Conservation (phyloP, 78 protist genomes). For the Isochrysis galbana region DNA sequence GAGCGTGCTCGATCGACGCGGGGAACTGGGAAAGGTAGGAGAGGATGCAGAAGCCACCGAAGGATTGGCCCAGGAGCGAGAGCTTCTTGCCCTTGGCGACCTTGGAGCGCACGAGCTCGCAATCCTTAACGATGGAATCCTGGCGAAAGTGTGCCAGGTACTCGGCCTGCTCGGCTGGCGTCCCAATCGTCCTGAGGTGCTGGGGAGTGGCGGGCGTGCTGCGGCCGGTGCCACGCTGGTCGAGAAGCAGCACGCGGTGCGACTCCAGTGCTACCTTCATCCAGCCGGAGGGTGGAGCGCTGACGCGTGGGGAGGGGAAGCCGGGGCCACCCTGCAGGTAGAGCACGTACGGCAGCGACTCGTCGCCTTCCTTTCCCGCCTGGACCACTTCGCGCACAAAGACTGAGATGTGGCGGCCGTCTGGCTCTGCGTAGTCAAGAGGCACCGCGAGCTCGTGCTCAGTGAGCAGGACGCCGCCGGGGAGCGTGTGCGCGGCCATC, state of each 20-base stretch:
- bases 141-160: neutral
- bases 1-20: neutral
- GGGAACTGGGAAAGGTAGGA: neutral
- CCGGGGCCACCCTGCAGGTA: constrained; percentile 47
- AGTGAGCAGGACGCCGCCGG: neutral
- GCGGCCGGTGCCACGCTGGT: constrained; percentile 14
- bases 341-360: neutral
- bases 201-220: neutral
- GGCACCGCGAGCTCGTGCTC: neutral
- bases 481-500: too few species aligned
- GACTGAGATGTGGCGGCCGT: neutral
- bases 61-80: neutral
- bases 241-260: constrained; percentile 12
- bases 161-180: constrained; percentile 8
- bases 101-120: neutral
- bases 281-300: constrained; percentile 17
- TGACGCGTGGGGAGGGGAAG: constrained; percentile 5
- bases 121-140: constrained; percentile 12
- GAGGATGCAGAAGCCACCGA: neutral
- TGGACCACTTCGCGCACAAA: neutral
- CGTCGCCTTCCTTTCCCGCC: neutral
- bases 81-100: neutral
- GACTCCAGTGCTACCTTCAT: constrained; percentile 32
- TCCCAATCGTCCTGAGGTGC: neutral
- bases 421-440: neutral